Evolutionary conservation across 768 basidiomycete species (phyloP).

Genomic region (Leccinellum albellum): DNA sequence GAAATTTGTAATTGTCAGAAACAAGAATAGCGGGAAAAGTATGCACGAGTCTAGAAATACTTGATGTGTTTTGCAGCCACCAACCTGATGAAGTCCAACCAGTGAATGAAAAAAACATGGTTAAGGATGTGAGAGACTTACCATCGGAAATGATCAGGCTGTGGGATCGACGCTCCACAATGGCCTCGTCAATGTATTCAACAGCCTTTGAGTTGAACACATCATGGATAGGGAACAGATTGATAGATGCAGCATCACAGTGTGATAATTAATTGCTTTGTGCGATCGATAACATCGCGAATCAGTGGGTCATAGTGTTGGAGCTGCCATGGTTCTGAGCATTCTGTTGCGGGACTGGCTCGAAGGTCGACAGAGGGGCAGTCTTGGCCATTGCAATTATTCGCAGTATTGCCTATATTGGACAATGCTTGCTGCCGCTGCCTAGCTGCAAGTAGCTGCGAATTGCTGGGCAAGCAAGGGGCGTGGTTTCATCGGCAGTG

Average conservation of each 20-base stretch:
- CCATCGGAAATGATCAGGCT: not conserved
- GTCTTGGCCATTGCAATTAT: not conserved
- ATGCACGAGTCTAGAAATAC: not conserved
- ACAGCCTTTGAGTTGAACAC: not conserved
- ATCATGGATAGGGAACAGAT: not conserved
- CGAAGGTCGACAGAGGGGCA: not conserved
- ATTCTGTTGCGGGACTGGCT: not conserved
- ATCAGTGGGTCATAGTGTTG: not conserved
- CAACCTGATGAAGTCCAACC: not conserved
- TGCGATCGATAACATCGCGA: not conserved
- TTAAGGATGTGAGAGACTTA: not conserved
- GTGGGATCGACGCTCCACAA: not conserved
- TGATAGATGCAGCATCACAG: not conserved
- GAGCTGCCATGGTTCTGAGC: not conserved
- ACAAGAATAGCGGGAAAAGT: not conserved
- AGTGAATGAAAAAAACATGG: not conserved
- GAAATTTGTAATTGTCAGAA: not conserved
- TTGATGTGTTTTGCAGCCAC: not conserved
- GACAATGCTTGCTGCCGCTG: not conserved
- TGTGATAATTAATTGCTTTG: conserved; percentile 2
- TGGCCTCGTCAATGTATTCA: conserved; percentile 1
- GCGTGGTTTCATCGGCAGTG: not conserved
- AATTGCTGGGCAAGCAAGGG: not conserved
- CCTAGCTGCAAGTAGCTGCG: not conserved
- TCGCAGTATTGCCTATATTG: not conserved